Conservation (phyloP, 345 rosid species). For the Heritiera fomes region DNA sequence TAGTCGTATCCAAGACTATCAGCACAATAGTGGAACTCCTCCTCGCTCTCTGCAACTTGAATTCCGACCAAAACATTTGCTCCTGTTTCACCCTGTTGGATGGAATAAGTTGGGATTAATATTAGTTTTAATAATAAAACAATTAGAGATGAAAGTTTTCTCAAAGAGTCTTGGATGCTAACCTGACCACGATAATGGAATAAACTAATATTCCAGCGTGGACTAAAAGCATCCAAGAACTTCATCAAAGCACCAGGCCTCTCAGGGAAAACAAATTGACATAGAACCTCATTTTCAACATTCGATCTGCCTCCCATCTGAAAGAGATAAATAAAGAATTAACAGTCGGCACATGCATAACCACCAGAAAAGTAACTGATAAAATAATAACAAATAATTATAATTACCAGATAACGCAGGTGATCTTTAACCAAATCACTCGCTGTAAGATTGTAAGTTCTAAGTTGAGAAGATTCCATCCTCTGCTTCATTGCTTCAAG, state of each 20-base stretch:
- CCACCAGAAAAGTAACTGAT: neutral
- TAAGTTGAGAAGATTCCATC: constrained; percentile 74
- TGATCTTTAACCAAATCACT: constrained; percentile 98
- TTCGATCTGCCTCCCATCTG: constrained; percentile 89
- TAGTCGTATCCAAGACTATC: constrained; percentile 71
- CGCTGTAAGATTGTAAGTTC: constrained; percentile 72
- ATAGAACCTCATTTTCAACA: constrained; percentile 76
- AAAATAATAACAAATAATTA: neutral
- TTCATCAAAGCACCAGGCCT: constrained; percentile 95
- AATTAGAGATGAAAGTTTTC: neutral
- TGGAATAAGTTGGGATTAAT: constrained; percentile 5
- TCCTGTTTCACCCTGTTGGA: constrained; percentile 80
- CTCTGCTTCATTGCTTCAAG: constrained; percentile 64
- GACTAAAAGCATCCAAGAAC: constrained; percentile 89
- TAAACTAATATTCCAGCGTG: constrained; percentile 91
- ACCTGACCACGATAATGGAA: constrained; percentile 95
- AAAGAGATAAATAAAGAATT: constrained; percentile 11
- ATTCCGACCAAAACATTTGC: constrained; percentile 93
- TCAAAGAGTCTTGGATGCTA: constrained; percentile 13
- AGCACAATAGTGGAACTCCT: constrained; percentile 59
- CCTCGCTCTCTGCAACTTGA: constrained; percentile 54
- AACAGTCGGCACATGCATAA: neutral
- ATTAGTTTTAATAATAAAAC: neutral
- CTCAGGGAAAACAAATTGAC: constrained; percentile 86
- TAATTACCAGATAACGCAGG: constrained; percentile 79